These are phyloP conservation scores for Phyllosticta citrichinensis DNA, from an alignment of 2,329 filamentous ascomycete species.

Conservation along the genomic window DNA sequence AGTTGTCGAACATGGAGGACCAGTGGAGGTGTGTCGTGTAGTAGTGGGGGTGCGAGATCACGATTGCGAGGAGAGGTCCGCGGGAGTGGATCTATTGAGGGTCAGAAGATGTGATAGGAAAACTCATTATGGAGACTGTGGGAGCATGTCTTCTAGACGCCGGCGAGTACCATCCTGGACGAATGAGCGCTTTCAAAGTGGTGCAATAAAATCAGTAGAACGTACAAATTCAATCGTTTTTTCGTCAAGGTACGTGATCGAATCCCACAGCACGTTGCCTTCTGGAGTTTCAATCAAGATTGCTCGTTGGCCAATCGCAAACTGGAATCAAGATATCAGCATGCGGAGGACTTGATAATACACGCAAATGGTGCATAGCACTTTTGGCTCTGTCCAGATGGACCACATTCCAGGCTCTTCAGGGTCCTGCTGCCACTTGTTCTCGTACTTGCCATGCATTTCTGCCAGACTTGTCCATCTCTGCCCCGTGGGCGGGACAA, in stretches of 20 bases:
- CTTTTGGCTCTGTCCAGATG: slow-evolving; percentile 36
- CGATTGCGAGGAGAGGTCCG: slow-evolving; percentile 61
- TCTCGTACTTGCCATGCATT: slow-evolving; percentile 38
- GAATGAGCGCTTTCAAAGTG: neutral
- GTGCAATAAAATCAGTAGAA: neutral
- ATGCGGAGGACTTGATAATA: neutral
- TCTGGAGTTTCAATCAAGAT: slow-evolving; percentile 54
- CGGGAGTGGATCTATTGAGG: slow-evolving; percentile 39
- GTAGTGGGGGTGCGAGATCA: slow-evolving; percentile 72
- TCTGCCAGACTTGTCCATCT: slow-evolving; percentile 51
- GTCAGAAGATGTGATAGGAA: neutral
- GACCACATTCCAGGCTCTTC: slow-evolving; percentile 36
- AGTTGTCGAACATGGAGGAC: slow-evolving; percentile 53
- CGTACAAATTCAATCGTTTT: slow-evolving; percentile 44
- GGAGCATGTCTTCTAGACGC: too few species aligned
- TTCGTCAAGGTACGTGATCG: slow-evolving; percentile 58
- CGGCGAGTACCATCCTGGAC: neutral
- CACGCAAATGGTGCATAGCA: slow-evolving; percentile 3
- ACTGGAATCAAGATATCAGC: slow-evolving; percentile 25
- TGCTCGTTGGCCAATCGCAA: slow-evolving; percentile 67
- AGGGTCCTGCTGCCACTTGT: slow-evolving; percentile 42
- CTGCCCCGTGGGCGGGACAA: slow-evolving; percentile 54
- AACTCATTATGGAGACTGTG: too few species aligned
- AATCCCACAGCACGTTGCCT: slow-evolving; percentile 75
- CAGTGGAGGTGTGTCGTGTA: slow-evolving; percentile 69